Conservation (phyloP, 2,329 filamentous ascomycete species). For the Pseudogymnoascus sp. region DNA sequence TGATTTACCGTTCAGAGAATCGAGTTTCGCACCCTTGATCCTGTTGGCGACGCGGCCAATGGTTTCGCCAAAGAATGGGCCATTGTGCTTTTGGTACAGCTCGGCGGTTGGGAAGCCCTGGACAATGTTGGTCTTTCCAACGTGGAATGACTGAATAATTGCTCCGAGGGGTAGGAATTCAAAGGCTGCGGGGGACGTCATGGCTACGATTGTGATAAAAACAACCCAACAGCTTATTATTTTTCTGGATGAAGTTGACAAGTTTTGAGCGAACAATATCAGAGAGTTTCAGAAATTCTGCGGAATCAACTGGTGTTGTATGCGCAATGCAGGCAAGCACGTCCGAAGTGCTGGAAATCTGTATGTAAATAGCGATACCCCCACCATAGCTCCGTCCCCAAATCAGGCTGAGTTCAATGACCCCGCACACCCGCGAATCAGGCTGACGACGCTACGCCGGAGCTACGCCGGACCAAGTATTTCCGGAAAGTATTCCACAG, state of each 20-base stretch:
- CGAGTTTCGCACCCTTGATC: slow-evolving; percentile 61
- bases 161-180: slow-evolving; percentile 67
- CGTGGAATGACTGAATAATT: slow-evolving; percentile 70
- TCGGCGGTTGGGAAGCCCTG: slow-evolving; percentile 71
- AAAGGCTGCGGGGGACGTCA: slow-evolving; percentile 31
- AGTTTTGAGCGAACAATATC: background rate
- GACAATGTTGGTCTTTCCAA: slow-evolving; percentile 78
- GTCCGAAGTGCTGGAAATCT: background rate
- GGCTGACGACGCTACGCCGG: background rate
- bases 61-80: slow-evolving; percentile 81
- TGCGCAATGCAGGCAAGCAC: background rate
- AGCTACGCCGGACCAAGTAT: background rate
- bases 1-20: slow-evolving; percentile 59
- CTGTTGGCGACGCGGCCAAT: slow-evolving; percentile 84
- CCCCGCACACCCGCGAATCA: slow-evolving; percentile 1
- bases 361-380: background rate
- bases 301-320: background rate
- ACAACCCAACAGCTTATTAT: background rate
- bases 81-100: slow-evolving; percentile 67
- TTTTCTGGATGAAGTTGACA: background rate
- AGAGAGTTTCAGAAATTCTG: background rate
- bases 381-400: slow-evolving; percentile 5
- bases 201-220: slow-evolving; percentile 1
- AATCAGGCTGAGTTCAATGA: slow-evolving; percentile 1
- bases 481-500: background rate